These are phyloP conservation scores for Alliaria petiolata DNA, from an alignment of 345 rosid genomes.

Conservation along the genomic window DNA sequence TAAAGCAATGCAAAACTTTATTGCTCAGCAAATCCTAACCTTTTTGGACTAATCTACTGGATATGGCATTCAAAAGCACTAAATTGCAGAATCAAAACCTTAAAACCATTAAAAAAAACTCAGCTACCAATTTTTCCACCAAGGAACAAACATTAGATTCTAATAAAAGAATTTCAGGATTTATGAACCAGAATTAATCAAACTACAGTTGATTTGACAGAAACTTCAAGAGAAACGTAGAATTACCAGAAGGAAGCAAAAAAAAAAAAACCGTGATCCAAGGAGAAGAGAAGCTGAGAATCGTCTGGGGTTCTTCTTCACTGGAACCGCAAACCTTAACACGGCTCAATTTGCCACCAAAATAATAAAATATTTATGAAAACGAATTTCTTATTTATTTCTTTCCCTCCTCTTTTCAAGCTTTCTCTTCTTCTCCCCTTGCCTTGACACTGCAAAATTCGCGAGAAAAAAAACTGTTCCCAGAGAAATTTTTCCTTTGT, in stretches of 20 bases:
- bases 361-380: background rate
- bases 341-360: conserved; percentile 21
- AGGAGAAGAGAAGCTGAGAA: conserved; percentile 10
- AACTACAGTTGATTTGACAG: background rate
- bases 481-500: background rate
- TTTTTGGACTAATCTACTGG: background rate
- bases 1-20: background rate
- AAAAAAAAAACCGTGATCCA: conserved; percentile 33
- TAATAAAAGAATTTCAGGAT: conserved; percentile 6
- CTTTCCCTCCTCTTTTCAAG: background rate
- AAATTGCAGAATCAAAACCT: background rate
- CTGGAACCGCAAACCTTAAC: conserved; percentile 13
- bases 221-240: too few species aligned
- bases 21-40: background rate
- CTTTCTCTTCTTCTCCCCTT: conserved; percentile 19
- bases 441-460: background rate
- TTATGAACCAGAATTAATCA: background rate
- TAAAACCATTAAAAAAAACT: background rate
- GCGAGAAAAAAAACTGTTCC: background rate
- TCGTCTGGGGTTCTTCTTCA: conserved; percentile 40
- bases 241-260: conserved; percentile 6
- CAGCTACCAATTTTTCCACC: background rate
- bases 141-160: background rate
- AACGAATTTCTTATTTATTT: background rate
- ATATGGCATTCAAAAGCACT: background rate